phyloP scores from a whole-genome alignment of 2,329 filamentous ascomycete species.

The Pestalotiopsis fici region DNA sequence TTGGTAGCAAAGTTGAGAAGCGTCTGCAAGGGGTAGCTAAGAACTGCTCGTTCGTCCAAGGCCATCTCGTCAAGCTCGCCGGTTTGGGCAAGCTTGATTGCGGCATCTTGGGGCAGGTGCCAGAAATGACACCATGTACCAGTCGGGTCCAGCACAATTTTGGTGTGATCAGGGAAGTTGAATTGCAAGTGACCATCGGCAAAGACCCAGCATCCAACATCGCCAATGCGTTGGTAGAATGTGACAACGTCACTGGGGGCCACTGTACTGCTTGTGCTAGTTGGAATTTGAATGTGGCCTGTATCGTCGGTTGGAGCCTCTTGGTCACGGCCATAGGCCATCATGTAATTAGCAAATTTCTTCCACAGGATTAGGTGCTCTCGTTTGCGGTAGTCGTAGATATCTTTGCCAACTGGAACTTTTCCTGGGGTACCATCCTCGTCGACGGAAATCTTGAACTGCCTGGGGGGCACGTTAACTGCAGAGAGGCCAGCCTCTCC shows the following conservation, averaged over 20 bases:
- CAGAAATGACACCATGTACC: constrained; percentile 79
- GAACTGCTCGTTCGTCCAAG: constrained; percentile 68
- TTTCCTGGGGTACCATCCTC: constrained; percentile 62
- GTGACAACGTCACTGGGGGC: constrained; percentile 64
- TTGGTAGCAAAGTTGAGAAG: constrained; percentile 67
- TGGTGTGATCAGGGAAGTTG: constrained; percentile 88
- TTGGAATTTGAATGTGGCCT: constrained; percentile 40
- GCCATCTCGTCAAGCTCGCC: constrained; percentile 72
- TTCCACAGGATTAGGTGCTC: constrained; percentile 70
- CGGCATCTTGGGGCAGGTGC: constrained; percentile 72
- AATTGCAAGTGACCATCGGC: constrained; percentile 81
- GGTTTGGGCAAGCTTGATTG: constrained; percentile 62
- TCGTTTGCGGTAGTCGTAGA: constrained; percentile 66
- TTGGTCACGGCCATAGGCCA: constrained; percentile 73
- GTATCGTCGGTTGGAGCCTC: constrained; percentile 48
- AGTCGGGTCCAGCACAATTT: constrained; percentile 74
- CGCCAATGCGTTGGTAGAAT: constrained; percentile 80
- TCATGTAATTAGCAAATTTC: constrained; percentile 76
- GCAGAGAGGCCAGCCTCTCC: constrained; percentile 63
- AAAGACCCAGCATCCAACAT: constrained; percentile 81
- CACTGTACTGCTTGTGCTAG: constrained; percentile 38
- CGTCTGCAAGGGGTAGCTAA: constrained; percentile 73
- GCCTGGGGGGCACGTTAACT: constrained; percentile 65
- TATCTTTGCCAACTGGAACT: constrained; percentile 62
- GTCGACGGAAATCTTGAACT: constrained; percentile 57